A percentile compares a stretch with the other conserved stretches of the same genome.
phyloP scores from a whole-genome alignment of 2,329 filamentous ascomycete species.

The Fusarium pseudograminearum region DNA sequence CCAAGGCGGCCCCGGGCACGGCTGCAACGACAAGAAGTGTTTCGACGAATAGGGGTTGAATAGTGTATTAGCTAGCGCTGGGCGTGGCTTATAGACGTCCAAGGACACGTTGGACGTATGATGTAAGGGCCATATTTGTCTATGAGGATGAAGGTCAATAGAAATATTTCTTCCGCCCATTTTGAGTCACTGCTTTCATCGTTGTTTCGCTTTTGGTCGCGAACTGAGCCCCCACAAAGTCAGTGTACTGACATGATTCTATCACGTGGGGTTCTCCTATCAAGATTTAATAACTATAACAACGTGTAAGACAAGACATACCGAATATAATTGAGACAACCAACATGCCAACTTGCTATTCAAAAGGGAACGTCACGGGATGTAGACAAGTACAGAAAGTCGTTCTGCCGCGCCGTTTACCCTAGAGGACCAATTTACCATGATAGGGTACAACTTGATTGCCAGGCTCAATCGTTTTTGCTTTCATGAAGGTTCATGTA shows the following conservation, averaged over 20 bases:
- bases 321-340: not conserved
- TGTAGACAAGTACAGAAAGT: not conserved
- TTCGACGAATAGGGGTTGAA: conserved; percentile 47
- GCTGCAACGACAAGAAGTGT: conserved; percentile 39
- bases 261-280: not conserved
- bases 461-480: too few species aligned
- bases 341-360: not conserved
- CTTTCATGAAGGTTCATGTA: not conserved
- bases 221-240: not conserved
- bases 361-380: not conserved
- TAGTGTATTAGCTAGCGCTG: conserved; percentile 8
- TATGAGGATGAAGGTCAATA: conserved; percentile 13
- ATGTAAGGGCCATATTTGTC: conserved; percentile 9
- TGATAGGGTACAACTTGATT: not conserved
- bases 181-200: not conserved
- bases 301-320: not conserved
- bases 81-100: conserved; percentile 4
- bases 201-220: not conserved
- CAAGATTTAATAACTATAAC: not conserved
- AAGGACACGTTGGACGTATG: conserved; percentile 10
- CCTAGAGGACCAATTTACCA: not conserved
- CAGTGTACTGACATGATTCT: not conserved
- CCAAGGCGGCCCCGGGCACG: conserved; percentile 53
- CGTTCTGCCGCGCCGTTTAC: not conserved
- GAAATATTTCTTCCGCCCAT: not conserved